These are phyloP conservation scores for Picea abies DNA, from an alignment of 83 land plant species.

Conservation along the genomic window DNA sequence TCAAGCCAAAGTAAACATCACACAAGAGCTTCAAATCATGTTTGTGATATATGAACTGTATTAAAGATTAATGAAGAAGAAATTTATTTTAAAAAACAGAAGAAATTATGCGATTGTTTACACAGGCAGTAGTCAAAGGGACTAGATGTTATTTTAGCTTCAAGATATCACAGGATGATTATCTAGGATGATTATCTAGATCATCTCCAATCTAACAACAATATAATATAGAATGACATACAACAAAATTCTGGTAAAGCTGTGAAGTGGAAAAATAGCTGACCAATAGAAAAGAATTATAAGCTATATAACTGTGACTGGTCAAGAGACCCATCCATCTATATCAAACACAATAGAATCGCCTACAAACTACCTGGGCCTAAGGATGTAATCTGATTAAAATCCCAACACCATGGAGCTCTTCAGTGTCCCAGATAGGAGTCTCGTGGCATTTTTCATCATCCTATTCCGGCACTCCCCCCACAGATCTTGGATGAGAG, in stretches of 20 bases:
- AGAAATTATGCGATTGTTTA: background rate
- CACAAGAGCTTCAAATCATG: background rate
- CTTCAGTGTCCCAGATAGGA: background rate
- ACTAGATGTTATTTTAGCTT: background rate
- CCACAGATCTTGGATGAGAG: background rate
- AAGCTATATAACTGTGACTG: slow-evolving; percentile 2
- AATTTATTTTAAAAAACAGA: background rate
- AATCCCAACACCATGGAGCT: background rate
- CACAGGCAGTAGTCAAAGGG: background rate
- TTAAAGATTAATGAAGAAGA: background rate
- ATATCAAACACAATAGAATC: background rate
- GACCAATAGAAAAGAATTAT: background rate
- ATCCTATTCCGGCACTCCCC: background rate
- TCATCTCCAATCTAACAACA: background rate
- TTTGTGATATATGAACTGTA: background rate
- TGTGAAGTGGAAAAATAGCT: background rate
- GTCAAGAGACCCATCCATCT: background rate
- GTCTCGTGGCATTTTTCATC: background rate
- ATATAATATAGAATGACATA: background rate
- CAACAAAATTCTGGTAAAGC: background rate
- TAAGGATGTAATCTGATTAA: background rate
- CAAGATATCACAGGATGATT: background rate
- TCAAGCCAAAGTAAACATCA: background rate
- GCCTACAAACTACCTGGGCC: background rate
- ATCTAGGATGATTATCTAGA: background rate